Evolutionary conservation across 2,329 filamentous ascomycete species (phyloP), one percentile per base, ranked within the genome.

Genomic region (Dothistroma septosporum): DNA sequence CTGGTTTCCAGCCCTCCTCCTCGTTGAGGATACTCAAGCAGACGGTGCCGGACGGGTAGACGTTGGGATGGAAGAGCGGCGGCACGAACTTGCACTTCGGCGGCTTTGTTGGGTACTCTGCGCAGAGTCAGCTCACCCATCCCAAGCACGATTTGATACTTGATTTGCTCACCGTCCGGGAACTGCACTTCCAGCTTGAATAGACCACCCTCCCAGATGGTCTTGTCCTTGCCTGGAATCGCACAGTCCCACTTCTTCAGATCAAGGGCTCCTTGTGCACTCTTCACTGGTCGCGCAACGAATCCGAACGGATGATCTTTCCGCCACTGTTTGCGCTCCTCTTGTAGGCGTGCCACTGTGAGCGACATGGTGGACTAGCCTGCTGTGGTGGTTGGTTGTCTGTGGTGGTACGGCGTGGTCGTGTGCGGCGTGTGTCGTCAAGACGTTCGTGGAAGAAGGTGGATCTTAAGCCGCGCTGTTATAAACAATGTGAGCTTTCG

Each of bases 71-170:
- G 80, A 99, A 99, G 46, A 99, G 86, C 22, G 94, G 93, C 12
- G 94, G 94, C 0, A 88, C 85, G 73, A 99, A 99, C 84, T 96
- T 97, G 87, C 94, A 99, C 79, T 99, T 99, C 1, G 94, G 94
- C 33, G 94, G 94, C 77, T 99, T 99, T 55, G 95, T 99, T 16
- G 94, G 94, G 76, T 99, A 99, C 73, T 99, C 94, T 96, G 71
- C 65, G 33, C 50, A 44, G 2, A 5, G 60, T 67, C 61, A 67
- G 61, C 53, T 24, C 5, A 24, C 11, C 47, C 10, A 21, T 10
- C 28, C 24, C 21, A 11, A 19, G 22, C 47, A 28, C 9, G 9
- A 12, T 19, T 9, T 46, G 32, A 35, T n/a, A 10, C 44, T 21
- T 54, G 52, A 52, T 59, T 35, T 47, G 78, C 86, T 76, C 78